Conservation (phyloP, 352 stramenopile species). For the Pythium aristosporum region DNA sequence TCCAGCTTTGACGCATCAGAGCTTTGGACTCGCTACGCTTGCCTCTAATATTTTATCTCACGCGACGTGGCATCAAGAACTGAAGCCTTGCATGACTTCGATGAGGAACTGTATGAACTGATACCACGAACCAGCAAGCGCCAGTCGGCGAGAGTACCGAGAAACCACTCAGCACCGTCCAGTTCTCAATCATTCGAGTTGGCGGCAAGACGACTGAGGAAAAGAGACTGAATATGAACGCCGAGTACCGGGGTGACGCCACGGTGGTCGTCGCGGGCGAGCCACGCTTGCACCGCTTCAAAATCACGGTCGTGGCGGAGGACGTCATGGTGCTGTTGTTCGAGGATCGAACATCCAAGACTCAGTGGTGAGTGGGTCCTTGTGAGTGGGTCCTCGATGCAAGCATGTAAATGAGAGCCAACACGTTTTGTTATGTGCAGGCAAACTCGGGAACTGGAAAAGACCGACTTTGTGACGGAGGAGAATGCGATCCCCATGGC, state of each 20-base stretch:
- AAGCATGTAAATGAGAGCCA: neutral
- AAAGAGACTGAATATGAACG: slow-evolving; percentile 1
- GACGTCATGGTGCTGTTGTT: slow-evolving; percentile 2
- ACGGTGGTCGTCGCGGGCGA: neutral
- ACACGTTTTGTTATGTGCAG: neutral
- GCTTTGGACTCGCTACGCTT: too few species aligned
- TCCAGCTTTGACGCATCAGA: too few species aligned
- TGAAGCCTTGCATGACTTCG: too few species aligned
- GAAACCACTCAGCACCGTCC: too few species aligned
- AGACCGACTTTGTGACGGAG: slow-evolving; percentile 10
- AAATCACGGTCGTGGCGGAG: neutral
- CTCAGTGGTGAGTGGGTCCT: slow-evolving; percentile 5
- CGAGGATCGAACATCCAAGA: slow-evolving; percentile 3
- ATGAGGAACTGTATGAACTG: too few species aligned
- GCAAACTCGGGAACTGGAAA: slow-evolving; percentile 2
- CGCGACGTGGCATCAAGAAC: too few species aligned
- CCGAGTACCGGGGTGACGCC: slow-evolving; percentile 1
- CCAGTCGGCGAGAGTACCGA: too few species aligned
- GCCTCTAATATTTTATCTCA: too few species aligned
- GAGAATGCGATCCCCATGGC: slow-evolving; percentile 12
- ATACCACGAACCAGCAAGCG: too few species aligned
- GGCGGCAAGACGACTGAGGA: neutral
- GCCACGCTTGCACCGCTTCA: slow-evolving; percentile 4
- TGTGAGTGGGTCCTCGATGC: neutral
- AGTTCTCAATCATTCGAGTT: neutral